Base-by-base conservation (phyloP, 768 basidiomycete species). In the Kondoa subrosea region DNA sequence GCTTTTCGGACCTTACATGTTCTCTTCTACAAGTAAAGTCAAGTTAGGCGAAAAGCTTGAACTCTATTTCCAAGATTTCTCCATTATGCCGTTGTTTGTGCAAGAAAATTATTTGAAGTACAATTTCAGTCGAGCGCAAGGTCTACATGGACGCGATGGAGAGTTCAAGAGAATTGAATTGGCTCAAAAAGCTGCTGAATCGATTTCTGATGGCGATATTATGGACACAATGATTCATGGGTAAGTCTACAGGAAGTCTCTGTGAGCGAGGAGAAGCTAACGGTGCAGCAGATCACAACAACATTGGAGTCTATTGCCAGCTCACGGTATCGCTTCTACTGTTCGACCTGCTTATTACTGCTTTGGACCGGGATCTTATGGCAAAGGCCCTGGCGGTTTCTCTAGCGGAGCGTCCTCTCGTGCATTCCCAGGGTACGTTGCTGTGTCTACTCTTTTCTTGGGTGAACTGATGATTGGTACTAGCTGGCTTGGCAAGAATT, bases 401-500 rank as follows among this genome's bases (percentile, higher is more conserved):
- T 63, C 21, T n/a, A 21, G n/a, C 30, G 33, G 17, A 34, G n/a
- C 67, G 56, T 65, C 50, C 31, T 12, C 29, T 30, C 31, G 4
- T 25, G 32, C 30, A 26, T 27, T 25, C 1, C 15, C 40, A 1
- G 40, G 56, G 16, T 15, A 26, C n/a, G 15, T 66, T 34, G 21
- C 29, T 29, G 27, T 50, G n/a, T n/a, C n/a, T 50, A 8, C 40
- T 8, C 40, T 50, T 50, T 8, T 21, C 40, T 50, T 50, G 40
- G 8, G 58, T 29, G 21, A 2, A 8, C 40, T 50, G 8, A 50
- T 50, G 21, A 50, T 50, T 8, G 40, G 40, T 50, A 50, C 50
- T 72, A 96, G 92, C 74, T 99, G 91, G 90, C 85, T 99, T 15
- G 93, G 93, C 8, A 91, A 97, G 75, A 97, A 97, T 77, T 97